These are phyloP conservation scores for Angophora floribunda DNA, from an alignment of 345 rosid genomes.

Conservation along the genomic window DNA sequence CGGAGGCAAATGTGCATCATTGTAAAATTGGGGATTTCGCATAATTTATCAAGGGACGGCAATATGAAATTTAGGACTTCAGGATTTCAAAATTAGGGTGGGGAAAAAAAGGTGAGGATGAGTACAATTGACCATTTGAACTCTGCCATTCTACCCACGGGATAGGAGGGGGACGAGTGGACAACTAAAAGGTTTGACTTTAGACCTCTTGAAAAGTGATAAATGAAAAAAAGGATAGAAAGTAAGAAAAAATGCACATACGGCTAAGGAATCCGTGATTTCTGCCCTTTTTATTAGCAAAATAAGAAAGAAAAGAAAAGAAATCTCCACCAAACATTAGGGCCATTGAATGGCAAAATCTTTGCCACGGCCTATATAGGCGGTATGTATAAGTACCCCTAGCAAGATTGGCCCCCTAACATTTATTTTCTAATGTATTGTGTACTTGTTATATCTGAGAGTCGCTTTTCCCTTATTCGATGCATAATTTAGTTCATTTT, in stretches of 20 bases:
- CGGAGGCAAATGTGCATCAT: neutral
- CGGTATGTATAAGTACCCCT: neutral
- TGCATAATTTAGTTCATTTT: no score
- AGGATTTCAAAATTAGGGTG: no score
- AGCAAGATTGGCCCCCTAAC: neutral
- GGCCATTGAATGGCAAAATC: neutral
- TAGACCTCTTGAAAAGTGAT: neutral
- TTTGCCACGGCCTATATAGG: neutral
- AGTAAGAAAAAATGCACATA: neutral
- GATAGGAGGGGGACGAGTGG: neutral
- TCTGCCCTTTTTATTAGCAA: neutral
- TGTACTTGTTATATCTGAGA: neutral
- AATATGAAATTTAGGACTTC: no score
- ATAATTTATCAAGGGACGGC: no score
- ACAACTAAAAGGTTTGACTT: neutral
- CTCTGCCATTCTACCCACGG: neutral
- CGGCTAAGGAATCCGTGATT: neutral
- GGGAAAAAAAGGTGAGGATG: neutral
- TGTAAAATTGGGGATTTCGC: no score
- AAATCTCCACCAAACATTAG: neutral
- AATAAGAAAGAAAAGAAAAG: rapidly evolving
- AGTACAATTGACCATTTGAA: neutral
- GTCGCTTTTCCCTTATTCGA: neutral
- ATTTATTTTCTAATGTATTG: neutral
- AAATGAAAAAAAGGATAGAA: neutral